These are phyloP conservation scores for Pezicula radicicola DNA, from an alignment of 2,329 filamentous ascomycete species.

Conservation along the genomic window DNA sequence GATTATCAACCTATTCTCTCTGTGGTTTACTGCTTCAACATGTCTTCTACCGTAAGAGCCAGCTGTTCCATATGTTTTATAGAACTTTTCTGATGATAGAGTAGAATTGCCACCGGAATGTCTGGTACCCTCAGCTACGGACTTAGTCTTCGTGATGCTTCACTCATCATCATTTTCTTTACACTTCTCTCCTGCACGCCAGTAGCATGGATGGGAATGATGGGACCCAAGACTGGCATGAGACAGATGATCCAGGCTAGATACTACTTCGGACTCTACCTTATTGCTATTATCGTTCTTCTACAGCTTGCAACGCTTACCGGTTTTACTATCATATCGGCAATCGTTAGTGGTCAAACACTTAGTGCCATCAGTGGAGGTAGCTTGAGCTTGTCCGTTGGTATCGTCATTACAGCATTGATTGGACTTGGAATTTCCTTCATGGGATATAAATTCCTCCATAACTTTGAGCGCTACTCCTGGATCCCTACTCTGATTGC, in stretches of 20 bases:
- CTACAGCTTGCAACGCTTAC: slow-evolving; percentile 61
- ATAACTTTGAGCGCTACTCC: slow-evolving; percentile 55
- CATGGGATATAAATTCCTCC: slow-evolving; percentile 54
- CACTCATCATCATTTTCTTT: slow-evolving; percentile 63
- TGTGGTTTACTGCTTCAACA: slow-evolving; percentile 57
- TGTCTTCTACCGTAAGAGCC: slow-evolving; percentile 54
- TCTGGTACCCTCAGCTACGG: slow-evolving; percentile 52
- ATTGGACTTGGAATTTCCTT: slow-evolving; percentile 58
- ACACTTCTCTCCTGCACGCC: slow-evolving; percentile 49
- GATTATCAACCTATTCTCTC: slow-evolving; percentile 55
- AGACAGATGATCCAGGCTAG: slow-evolving; percentile 64
- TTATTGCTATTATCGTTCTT: slow-evolving; percentile 56
- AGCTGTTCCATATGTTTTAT: slow-evolving; percentile 29
- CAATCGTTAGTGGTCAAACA: slow-evolving; percentile 58
- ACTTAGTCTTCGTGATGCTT: slow-evolving; percentile 45
- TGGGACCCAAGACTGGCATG: slow-evolving; percentile 61
- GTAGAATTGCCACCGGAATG: slow-evolving; percentile 60
- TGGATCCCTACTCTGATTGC: slow-evolving; percentile 55
- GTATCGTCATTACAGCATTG: slow-evolving; percentile 59
- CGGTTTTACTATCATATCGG: slow-evolving; percentile 60
- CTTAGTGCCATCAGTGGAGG: slow-evolving; percentile 50
- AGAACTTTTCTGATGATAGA: not conserved
- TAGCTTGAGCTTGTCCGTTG: slow-evolving; percentile 47
- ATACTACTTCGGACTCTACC: slow-evolving; percentile 59
- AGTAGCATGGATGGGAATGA: slow-evolving; percentile 53